phyloP scores from a whole-genome alignment of 148 eudicot genomes.

The Rhododendron mucronatum region DNA sequence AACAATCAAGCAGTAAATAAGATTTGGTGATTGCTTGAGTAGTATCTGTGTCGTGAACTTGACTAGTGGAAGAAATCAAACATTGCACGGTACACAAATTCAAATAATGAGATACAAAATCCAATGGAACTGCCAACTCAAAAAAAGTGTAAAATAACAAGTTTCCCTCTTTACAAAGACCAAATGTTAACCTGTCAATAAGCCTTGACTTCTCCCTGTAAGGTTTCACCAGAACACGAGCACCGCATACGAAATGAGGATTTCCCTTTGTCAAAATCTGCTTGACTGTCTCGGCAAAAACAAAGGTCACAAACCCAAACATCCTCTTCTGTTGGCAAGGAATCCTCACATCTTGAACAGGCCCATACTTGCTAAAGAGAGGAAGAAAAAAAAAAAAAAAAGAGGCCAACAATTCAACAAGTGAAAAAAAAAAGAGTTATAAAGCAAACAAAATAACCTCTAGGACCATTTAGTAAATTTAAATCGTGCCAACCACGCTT shows the following conservation, averaged over 20 bases:
- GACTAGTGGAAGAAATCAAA: not conserved
- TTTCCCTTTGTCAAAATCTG: slow-evolving; percentile 45
- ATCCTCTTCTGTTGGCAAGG: slow-evolving; percentile 71
- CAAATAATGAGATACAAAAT: not conserved
- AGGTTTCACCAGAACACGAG: slow-evolving; percentile 74
- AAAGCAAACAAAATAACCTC: not conserved
- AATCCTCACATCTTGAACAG: slow-evolving; percentile 69
- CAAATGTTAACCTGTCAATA: slow-evolving; percentile 39
- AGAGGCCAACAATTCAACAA: not conserved
- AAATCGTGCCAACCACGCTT: not conserved
- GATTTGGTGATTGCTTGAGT: not conserved
- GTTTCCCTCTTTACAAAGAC: not conserved
- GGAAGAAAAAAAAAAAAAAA: not conserved
- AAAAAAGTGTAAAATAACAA: not conserved
- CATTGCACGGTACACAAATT: not conserved
- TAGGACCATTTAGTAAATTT: not conserved
- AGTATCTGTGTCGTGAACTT: not conserved
- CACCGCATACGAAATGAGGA: slow-evolving; percentile 65
- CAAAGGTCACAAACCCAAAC: slow-evolving; percentile 73
- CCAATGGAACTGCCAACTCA: not conserved
- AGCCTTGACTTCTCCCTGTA: slow-evolving; percentile 54
- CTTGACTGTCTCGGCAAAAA: slow-evolving; percentile 45
- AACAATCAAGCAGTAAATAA: not conserved
- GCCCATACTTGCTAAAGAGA: slow-evolving; percentile 45
- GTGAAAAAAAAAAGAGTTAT: not conserved